Conservation (phyloP, 2,329 filamentous ascomycete genomes). For the Nannizziopsis barbatae region DNA sequence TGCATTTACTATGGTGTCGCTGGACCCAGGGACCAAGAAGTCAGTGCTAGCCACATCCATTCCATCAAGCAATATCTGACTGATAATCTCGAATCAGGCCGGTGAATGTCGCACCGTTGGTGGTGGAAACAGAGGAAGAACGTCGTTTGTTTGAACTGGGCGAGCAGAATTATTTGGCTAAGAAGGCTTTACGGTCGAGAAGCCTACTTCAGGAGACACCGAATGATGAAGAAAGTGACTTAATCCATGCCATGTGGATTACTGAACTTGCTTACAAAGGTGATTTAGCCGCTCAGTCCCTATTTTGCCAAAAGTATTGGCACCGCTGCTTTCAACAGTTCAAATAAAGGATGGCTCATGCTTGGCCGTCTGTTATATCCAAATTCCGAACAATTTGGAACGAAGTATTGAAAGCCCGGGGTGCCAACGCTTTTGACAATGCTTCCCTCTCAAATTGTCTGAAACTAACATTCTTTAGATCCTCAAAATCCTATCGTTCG, state of each 20-base stretch:
- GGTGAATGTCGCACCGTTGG: slow-evolving; percentile 50
- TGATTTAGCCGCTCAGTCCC: slow-evolving; percentile 20
- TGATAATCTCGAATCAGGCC: slow-evolving; percentile 34
- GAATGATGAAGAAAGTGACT: slow-evolving; percentile 57
- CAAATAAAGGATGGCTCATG: no score
- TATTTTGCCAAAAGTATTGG: neutral
- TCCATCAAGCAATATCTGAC: neutral
- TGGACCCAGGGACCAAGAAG: slow-evolving; percentile 57
- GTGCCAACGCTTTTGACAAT: neutral
- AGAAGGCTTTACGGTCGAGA: slow-evolving; percentile 50
- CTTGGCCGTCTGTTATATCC: no score
- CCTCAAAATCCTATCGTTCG: slow-evolving; percentile 28
- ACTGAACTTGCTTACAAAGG: slow-evolving; percentile 53
- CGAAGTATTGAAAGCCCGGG: no score
- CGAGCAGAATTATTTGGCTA: slow-evolving; percentile 54
- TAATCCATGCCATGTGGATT: slow-evolving; percentile 65
- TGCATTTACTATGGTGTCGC: slow-evolving; percentile 65
- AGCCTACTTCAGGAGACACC: slow-evolving; percentile 57
- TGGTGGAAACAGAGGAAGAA: slow-evolving; percentile 54
- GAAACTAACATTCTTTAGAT: neutral
- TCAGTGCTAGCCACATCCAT: slow-evolving; percentile 21
- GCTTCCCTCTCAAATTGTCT: neutral
- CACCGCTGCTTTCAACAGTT: no score
- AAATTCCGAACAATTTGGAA: no score
- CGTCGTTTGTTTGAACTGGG: slow-evolving; percentile 51